phyloP scores from a whole-genome alignment of 2,329 filamentous ascomycete species.

The Aspergillus fijiensis region DNA sequence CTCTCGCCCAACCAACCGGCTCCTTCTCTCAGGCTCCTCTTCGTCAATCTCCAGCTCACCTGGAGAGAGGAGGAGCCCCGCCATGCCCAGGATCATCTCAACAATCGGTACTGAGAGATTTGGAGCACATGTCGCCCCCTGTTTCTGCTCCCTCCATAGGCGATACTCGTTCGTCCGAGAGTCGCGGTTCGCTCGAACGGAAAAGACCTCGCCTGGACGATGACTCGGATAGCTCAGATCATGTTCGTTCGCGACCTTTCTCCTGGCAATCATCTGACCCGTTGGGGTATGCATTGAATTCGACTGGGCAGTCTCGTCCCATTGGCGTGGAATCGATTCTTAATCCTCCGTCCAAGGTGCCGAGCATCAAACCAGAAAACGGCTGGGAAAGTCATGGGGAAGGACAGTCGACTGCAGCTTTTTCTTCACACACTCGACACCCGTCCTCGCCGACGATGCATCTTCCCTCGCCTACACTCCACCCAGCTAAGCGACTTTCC shows the following conservation, averaged over 20 bases:
- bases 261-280: constrained; percentile 40
- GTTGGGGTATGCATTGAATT: constrained; percentile 35
- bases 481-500: constrained; percentile 28
- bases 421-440: constrained; percentile 25
- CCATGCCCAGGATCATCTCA: constrained; percentile 37
- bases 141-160: constrained; percentile 31
- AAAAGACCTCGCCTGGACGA: constrained; percentile 23
- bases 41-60: constrained; percentile 32
- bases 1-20: constrained; percentile 24
- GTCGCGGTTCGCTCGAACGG: constrained; percentile 23
- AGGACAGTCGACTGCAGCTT: constrained; percentile 16
- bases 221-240: constrained; percentile 23
- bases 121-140: constrained; percentile 42
- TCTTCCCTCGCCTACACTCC: constrained; percentile 23
- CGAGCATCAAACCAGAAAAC: constrained; percentile 17
- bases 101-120: constrained; percentile 29
- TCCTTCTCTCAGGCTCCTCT: constrained; percentile 41
- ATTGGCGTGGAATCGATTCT: constrained; percentile 45
- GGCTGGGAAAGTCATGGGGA: constrained; percentile 26
- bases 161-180: constrained; percentile 26
- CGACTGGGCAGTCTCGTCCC: constrained; percentile 30
- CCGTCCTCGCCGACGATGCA: constrained; percentile 31
- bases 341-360: constrained; percentile 35
- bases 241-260: constrained; percentile 30
- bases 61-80: constrained; percentile 41